Conservation (phyloP, 768 basidiomycete species). For the Rhodosporidiobolus odoratus region DNA sequence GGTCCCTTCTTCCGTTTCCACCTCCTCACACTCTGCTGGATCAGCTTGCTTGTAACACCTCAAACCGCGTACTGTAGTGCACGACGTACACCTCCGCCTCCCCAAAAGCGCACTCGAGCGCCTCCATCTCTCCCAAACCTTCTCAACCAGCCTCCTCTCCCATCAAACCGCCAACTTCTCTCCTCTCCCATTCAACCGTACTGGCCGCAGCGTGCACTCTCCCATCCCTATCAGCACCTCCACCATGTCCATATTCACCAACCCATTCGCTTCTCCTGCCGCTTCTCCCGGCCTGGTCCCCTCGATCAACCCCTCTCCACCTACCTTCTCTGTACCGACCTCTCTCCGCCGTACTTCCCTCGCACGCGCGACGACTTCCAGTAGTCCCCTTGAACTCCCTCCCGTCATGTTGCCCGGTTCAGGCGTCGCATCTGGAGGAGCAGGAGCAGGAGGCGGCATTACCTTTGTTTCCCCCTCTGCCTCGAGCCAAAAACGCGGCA, state of each 20-base stretch:
- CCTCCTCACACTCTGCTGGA: too few species aligned
- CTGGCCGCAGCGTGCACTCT: too few species aligned
- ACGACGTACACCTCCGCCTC: too few species aligned
- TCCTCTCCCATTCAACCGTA: not conserved
- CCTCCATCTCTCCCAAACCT: too few species aligned
- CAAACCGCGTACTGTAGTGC: too few species aligned
- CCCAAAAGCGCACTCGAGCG: too few species aligned
- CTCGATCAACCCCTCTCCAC: not conserved
- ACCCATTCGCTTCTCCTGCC: slow-evolving; percentile 15
- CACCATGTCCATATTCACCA: slow-evolving; percentile 25
- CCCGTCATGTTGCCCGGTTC: not conserved
- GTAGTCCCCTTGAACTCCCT: not conserved
- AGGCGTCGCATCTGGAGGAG: not conserved
- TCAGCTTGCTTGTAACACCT: too few species aligned
- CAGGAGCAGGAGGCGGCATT: slow-evolving; percentile 9
- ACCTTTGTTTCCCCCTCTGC: slow-evolving; percentile 29
- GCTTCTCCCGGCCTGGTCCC: not conserved
- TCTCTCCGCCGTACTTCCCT: slow-evolving; percentile 17
- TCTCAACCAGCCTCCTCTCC: not conserved
- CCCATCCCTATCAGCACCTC: too few species aligned
- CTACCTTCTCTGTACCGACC: not conserved
- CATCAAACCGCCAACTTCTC: not conserved
- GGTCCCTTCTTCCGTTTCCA: too few species aligned
- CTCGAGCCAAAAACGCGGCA: not conserved
- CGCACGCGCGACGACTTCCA: not conserved